Conservation (phyloP, 2,329 filamentous ascomycete species). For the Clonostachys rhizophaga region DNA sequence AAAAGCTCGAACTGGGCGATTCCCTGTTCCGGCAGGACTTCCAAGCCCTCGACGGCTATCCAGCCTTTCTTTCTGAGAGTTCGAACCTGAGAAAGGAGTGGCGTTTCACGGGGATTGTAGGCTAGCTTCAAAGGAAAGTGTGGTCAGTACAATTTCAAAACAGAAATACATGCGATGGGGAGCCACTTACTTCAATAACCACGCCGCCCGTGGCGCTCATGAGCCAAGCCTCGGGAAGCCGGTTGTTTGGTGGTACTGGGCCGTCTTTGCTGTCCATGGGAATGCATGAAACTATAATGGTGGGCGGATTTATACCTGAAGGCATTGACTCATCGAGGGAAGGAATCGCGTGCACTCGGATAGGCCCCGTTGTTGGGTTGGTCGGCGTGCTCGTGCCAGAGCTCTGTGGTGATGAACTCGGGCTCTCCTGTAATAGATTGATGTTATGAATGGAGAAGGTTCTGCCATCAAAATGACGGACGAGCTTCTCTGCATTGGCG, state of each 20-base stretch:
- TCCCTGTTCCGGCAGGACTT: constrained; percentile 56
- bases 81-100: constrained; percentile 49
- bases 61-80: constrained; percentile 40
- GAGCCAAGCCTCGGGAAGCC: constrained; percentile 51
- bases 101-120: constrained; percentile 40
- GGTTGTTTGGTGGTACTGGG: constrained; percentile 26
- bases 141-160: neutral
- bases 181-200: constrained; percentile 30
- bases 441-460: neutral
- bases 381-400: neutral
- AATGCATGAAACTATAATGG: constrained; percentile 8
- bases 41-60: constrained; percentile 55
- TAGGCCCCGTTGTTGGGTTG: neutral
- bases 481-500: constrained; percentile 45
- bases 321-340: constrained; percentile 8
- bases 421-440: constrained; percentile 3
- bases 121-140: neutral
- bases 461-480: constrained; percentile 16
- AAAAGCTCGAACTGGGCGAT: constrained; percentile 60
- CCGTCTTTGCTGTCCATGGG: constrained; percentile 3
- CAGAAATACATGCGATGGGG: neutral
- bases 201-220: constrained; percentile 54
- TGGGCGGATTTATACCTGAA: constrained; percentile 3
- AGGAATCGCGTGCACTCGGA: constrained; percentile 16
- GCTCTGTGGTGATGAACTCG: neutral